Base-by-base conservation (phyloP, 306 rosid species). In the Geum urbanum region DNA sequence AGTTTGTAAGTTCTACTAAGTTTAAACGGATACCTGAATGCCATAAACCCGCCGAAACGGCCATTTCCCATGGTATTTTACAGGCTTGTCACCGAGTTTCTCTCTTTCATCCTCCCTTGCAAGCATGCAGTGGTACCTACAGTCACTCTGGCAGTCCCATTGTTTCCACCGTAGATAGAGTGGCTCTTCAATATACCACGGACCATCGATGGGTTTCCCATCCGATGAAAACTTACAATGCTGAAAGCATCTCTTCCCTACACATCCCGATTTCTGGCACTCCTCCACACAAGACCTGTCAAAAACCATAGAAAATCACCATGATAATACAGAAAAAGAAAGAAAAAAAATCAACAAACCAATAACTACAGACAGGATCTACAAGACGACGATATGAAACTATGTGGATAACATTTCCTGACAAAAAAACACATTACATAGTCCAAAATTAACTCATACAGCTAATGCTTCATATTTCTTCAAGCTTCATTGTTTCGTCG, bases 161-260 rank as follows among this genome's bases (percentile, higher is more conserved):
- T 86, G 99, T 81, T 94, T 94, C 99, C 97, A 94, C 67, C 87
- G 81, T 79, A 90, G 71, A 70, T 91, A 94, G 46, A 91, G 88
- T 46, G 99, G 99, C 60, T 94, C 99, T 51, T 94, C 97, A 82
- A 89, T 83, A 82, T 94, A 94, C 99, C 99, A 94, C 7, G 96
- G 97, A 76, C 97, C 99, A 84, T 91, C 97, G 61, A 94, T 79
- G 58, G 99, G 90, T 74, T 91, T 89, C 74, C 97, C 99, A 76
- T 94, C 96, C 20, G 97, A 94, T 63, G 99, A 88, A 79, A 94
- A 94, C 84, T 94, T 91, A 84, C 97, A 94, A 78, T 94, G 96
- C 61, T 91, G 99, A 82, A 94, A 94, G 79, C 99, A 94, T 71
- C 60, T 91, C 52, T 73, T 76, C 57, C 96, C 92, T 27, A 91